Evolutionary conservation across 306 rosid genomes (phyloP), one percentile per base, ranked within the genome.

Genomic region (Prosopis cineraria): DNA sequence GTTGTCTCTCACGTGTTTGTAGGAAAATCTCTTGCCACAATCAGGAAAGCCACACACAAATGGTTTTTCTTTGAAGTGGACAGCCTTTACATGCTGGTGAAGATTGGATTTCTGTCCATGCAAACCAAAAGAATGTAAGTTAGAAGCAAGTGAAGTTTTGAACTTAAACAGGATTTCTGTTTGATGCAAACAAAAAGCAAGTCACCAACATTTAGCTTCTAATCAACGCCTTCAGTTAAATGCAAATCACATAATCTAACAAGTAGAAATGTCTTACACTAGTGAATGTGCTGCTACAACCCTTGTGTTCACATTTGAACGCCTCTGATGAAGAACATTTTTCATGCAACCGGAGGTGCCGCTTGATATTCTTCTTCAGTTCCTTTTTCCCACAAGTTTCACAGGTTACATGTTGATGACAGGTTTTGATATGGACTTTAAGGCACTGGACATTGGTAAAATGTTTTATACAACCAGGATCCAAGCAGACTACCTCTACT

Each of bases 1-100:
- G 53, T 86, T 88, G 52, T 90, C 87, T 70, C 95, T 77, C 34
- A 88, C 95, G 25, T 90, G 92, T 79, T 88, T 90, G 79, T 86
- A 87, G 6, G 91, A 76, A 41, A 90, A 90, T 71, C 89, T 88
- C 92, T 78, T 81, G 68, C 87, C 87, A 70, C 94, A 90, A 70
- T 85, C 88, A 3, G 82, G 60, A 75, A 88, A 86, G 85, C 88
- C 44, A 55, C 95, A 90, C 7, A 43, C 75, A 41, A 74, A 90
- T 7, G 89, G 92, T 33, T 80, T 90, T 1, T 44, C 55, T 52
- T 82, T 71, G 1, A 85, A 71, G 75, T 90, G 95, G 48, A 82
- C 89, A 34, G 83, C 95, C 71, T 81, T 88, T 45, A 77, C 62
- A 58, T 90, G 95, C 45, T 83, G 84, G 7, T 58, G 70, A 17